Evolutionary conservation across 148 eudicot species (phyloP).

Genomic region (Vaccinium corymbosum): DNA sequence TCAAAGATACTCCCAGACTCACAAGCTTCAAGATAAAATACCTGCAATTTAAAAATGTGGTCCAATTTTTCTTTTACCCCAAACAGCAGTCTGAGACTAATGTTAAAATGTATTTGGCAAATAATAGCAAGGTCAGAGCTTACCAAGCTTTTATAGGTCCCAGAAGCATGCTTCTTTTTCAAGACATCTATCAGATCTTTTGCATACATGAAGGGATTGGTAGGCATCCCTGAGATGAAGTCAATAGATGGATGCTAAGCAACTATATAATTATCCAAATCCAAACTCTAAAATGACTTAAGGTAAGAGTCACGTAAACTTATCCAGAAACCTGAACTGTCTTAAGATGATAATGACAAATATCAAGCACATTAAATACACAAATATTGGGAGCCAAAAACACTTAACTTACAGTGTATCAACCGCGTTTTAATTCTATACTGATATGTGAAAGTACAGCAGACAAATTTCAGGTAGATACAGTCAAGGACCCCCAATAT

Average conservation of each 20-base stretch:
- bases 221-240: constrained; percentile 72
- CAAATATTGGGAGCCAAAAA: not conserved
- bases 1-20: constrained; percentile 95
- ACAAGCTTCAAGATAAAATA: constrained; percentile 91
- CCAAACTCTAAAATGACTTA: too few relatives aligned
- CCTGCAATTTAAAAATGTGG: constrained; percentile 36
- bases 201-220: constrained; percentile 67
- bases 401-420: not conserved
- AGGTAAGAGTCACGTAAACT: too few relatives aligned
- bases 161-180: constrained; percentile 78
- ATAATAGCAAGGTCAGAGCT: constrained; percentile 2
- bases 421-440: not conserved
- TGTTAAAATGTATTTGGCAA: not conserved
- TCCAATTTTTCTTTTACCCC: not conserved
- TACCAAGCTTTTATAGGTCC: constrained; percentile 90
- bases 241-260: not conserved
- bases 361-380: not conserved
- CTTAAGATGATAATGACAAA: not conserved
- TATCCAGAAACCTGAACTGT: constrained; percentile 9
- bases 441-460: not conserved
- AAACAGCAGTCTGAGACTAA: not conserved
- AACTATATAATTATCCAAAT: not conserved
- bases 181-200: constrained; percentile 59
- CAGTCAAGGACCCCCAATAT: not conserved
- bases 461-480: not conserved